These are phyloP conservation scores for Pseudofabraea citricarpa DNA, from an alignment of 2,329 filamentous ascomycete genomes.

Conservation along the genomic window DNA sequence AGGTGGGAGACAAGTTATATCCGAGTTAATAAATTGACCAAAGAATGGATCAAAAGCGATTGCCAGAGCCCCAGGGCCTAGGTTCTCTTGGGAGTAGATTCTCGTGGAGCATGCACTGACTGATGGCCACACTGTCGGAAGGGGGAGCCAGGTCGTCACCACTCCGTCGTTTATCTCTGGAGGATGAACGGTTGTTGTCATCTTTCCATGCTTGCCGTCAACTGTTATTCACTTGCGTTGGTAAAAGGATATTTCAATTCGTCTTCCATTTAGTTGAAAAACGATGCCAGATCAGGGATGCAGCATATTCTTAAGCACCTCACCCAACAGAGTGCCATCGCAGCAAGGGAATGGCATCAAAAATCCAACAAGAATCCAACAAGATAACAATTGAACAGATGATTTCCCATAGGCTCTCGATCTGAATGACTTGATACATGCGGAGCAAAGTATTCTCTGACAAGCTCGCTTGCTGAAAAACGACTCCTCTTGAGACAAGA, in stretches of 20 bases:
- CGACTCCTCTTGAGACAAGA: too few species aligned
- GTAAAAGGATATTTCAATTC: not conserved
- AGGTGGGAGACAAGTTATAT: slow-evolving; percentile 6
- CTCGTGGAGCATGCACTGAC: not conserved
- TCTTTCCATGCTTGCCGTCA: not conserved
- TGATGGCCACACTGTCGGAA: slow-evolving; percentile 3
- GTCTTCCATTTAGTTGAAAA: not conserved
- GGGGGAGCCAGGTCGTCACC: slow-evolving; percentile 6
- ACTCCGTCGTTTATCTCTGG: slow-evolving; percentile 5
- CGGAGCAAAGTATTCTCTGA: too few species aligned
- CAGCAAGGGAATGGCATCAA: not conserved
- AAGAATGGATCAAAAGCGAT: slow-evolving; percentile 7
- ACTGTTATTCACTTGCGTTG: not conserved
- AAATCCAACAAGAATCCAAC: not conserved
- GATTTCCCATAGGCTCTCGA: too few species aligned
- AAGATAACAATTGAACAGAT: not conserved
- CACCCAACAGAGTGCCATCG: not conserved
- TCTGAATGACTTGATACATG: too few species aligned
- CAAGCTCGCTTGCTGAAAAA: too few species aligned
- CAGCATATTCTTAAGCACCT: not conserved
- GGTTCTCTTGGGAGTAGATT: slow-evolving; percentile 1
- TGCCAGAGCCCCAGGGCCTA: not conserved
- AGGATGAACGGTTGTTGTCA: slow-evolving; percentile 1
- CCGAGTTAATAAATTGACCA: slow-evolving; percentile 1
- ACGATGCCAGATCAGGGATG: not conserved